phyloP scores from a whole-genome alignment of 805 yeast species.

The Metschnikowia kofuensis region DNA sequence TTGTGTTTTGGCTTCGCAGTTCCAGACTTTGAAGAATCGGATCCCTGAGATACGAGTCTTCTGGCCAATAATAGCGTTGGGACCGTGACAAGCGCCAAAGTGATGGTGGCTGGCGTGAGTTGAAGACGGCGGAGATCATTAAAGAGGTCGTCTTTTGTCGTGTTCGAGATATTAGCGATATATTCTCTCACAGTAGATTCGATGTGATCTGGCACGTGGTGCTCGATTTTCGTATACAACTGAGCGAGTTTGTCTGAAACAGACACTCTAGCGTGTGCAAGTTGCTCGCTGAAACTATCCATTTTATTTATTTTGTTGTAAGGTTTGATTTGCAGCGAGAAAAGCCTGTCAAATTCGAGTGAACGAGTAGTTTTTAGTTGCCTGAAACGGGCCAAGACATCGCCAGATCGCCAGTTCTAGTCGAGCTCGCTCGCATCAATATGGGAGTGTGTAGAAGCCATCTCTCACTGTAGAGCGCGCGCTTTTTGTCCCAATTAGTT shows the following conservation, averaged over 20 bases:
- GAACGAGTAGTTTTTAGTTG: neutral
- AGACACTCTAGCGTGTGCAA: slow-evolving; percentile 8
- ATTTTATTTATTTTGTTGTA: neutral
- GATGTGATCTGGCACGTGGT: slow-evolving; percentile 4
- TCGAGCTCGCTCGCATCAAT: neutral
- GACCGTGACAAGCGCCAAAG: slow-evolving; percentile 29
- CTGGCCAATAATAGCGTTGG: slow-evolving; percentile 27
- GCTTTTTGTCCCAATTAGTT: neutral
- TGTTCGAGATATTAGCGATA: slow-evolving; percentile 11
- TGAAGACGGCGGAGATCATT: slow-evolving; percentile 29
- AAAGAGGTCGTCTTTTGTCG: slow-evolving; percentile 23
- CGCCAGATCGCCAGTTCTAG: neutral
- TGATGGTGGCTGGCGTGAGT: slow-evolving; percentile 33
- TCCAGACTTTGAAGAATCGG: neutral
- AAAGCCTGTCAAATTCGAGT: too few relatives aligned
- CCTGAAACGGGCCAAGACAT: neutral
- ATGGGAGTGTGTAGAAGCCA: neutral
- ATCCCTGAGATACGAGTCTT: slow-evolving; percentile 12
- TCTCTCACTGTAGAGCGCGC: neutral
- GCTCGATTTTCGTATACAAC: slow-evolving; percentile 1
- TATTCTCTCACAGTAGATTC: slow-evolving; percentile 11
- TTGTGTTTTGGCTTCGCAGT: slow-evolving; percentile 23
- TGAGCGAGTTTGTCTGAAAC: slow-evolving; percentile 4
- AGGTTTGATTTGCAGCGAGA: neutral
- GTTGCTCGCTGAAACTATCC: slow-evolving; percentile 7